Evolutionary conservation across 2,329 filamentous ascomycete species (phyloP), one percentile per base, ranked within the genome.

Genomic region (Aspergillus thermomutatus): DNA sequence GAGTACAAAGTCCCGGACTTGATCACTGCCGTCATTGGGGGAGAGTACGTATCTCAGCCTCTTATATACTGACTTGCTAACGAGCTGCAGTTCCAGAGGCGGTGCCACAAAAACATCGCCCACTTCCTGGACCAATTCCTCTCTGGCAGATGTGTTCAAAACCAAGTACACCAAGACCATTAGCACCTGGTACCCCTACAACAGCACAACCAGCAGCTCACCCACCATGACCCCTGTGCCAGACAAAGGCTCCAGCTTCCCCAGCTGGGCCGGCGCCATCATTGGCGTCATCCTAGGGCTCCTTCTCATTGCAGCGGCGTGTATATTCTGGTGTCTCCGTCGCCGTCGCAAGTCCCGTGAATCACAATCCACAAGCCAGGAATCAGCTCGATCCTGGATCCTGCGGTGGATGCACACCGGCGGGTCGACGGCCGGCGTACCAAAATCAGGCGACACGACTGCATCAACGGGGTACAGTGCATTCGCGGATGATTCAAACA

Each of bases 191-290:
- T 89, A 85, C 64, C 87, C 87, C 0, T 46, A 46, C 21, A 46
- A 23, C 90, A 89, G 23, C 61, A 64, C 69, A 41, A 19, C 63
- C 69, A 47, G 64, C 65, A 49, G 50, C 60, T 66, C 48, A 49
- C 40, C 58, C 34, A 50, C 60, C 51, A 40, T 51, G 1, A 7
- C 31, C 19, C 34, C 26, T 14, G 26, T 55, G 3, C 50, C 53
- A 6, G 37, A 57, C 1, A 61, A 65, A 6, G 58, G 61, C 8
- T 62, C 63, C 5, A 68, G 72, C 1, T 78, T 83, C 3, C 83
- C 85, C 0, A 72, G 72, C 4, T 88, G 83, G 78, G 79, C 87
- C 1, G 81, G 80, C 0, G 85, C 87, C 0, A 82, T 89, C 27
- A 63, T 70, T 14, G 68, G 68, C 5, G 64, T 67, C 3, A 49